phyloP scores from a whole-genome alignment of 768 basidiomycete genomes.

The Paxillus rubicundulus region DNA sequence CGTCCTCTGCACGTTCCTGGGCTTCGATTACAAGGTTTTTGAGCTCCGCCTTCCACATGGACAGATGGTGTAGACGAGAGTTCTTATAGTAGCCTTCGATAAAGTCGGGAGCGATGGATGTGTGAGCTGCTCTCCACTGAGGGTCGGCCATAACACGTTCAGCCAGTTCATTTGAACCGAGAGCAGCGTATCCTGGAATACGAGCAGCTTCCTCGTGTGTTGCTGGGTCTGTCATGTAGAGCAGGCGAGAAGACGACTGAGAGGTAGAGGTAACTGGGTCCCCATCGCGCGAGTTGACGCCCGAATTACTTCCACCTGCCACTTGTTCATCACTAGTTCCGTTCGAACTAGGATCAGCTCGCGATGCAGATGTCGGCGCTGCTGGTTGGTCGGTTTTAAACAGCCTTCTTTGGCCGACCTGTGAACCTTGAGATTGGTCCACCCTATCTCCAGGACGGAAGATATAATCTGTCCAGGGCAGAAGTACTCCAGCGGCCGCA shows the following conservation, averaged over 20 bases:
- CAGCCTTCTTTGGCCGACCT: conserved; percentile 18
- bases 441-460: conserved; percentile 49
- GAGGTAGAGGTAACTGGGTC: conserved; percentile 1
- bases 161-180: conserved; percentile 68
- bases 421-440: conserved; percentile 49
- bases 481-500: conserved; percentile 57
- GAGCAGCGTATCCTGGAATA: conserved; percentile 64
- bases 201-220: conserved; percentile 42
- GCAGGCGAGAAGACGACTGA: conserved; percentile 18
- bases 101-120: conserved; percentile 82
- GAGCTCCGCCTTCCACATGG: conserved; percentile 90
- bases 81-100: conserved; percentile 83
- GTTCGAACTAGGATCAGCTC: not conserved
- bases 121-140: conserved; percentile 85
- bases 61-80: conserved; percentile 89
- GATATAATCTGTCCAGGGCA: conserved; percentile 79
- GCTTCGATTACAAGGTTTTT: conserved; percentile 76
- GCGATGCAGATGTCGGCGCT: not conserved
- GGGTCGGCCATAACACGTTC: conserved; percentile 78
- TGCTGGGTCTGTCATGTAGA: conserved; percentile 43
- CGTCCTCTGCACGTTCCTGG: conserved; percentile 63
- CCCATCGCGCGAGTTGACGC: not conserved
- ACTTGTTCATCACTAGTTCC: not conserved
- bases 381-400: conserved; percentile 5
- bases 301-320: conserved; percentile 3